Base-by-base conservation (phyloP, 2,329 filamentous ascomycete species). In the Cercospora berteroae region DNA sequence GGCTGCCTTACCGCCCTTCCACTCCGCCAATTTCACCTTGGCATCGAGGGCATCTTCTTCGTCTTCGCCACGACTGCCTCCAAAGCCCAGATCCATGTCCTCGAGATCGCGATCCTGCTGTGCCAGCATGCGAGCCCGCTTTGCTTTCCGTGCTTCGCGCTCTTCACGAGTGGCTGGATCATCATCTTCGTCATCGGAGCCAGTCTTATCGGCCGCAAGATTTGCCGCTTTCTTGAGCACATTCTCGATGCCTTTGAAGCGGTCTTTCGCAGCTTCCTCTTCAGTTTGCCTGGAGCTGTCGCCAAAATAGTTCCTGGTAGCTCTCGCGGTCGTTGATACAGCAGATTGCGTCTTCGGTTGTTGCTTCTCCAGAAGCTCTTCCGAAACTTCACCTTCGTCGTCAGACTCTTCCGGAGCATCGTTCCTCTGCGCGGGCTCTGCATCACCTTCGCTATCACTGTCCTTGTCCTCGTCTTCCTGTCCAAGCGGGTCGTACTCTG, bases 21-120 rank as follows among this genome's bases (percentile, higher is more conserved):
- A 92, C 74, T 87, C 81, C 44, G 87, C 88, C 64, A 94, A 79
- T 80, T 91, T 92, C 70, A 92, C 81, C 72, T 86, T 88, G 52
- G 82, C 77, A 0, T 79, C 80, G 10, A 83, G 73, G 10, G 82
- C 77, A 48, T 93, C 94, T 67, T 94, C 94, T 60, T 94, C 93
- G 75, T 97, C 95, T 63, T 92, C 93, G 74, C 92, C 90, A 29
- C 94, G 86, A 75, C 90, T 95, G 20, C 89, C 92, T 36, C 95
- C 95, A 76, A 99, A 98, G 68, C 94, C 94, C 84, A 98, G 87
- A 76, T 99, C 95, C 81, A 99, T 86, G 80, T 99, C 94, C 66
- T 94, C 89, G 58, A 93, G 88, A 77, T 98, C 94, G 58, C 94
- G 87, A 72, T 91, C 90, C 64, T 89, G 80, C n/a, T 81, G 81